Conservation (phyloP, 345 rosid species). For the Hibiscus trionum region DNA sequence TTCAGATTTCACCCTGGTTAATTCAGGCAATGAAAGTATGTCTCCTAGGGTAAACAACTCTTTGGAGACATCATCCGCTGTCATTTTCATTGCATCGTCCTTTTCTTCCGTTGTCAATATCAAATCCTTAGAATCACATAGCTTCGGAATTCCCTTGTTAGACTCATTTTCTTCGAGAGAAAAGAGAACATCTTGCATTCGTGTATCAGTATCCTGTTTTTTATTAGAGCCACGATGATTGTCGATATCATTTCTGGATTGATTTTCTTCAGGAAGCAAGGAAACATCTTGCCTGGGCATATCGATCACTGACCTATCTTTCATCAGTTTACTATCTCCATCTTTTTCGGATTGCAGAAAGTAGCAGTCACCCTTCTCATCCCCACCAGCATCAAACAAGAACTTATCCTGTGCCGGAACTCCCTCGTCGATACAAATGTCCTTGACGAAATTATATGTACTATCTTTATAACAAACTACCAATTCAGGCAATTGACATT, state of each 20-base stretch:
- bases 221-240: background rate
- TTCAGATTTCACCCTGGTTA: slow-evolving; percentile 14
- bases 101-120: slow-evolving; percentile 5
- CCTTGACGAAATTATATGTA: slow-evolving; percentile 53
- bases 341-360: slow-evolving; percentile 23
- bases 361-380: slow-evolving; percentile 17
- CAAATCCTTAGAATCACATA: slow-evolving; percentile 16
- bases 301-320: slow-evolving; percentile 12
- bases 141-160: slow-evolving; percentile 16
- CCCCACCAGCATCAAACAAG: slow-evolving; percentile 32
- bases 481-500: slow-evolving; percentile 52
- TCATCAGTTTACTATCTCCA: background rate
- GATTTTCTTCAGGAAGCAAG: background rate
- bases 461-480: slow-evolving; percentile 61
- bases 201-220: slow-evolving; percentile 5
- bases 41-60: slow-evolving; percentile 37
- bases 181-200: background rate
- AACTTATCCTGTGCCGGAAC: slow-evolving; percentile 49
- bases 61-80: slow-evolving; percentile 11
- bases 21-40: slow-evolving; percentile 29
- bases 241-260: background rate
- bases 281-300: slow-evolving; percentile 3
- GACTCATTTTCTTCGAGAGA: slow-evolving; percentile 2
- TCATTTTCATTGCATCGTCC: slow-evolving; percentile 13
- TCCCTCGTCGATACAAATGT: slow-evolving; percentile 71